Evolutionary conservation across 345 rosid species (phyloP).

Genomic region (Geranium rotundifolium): DNA sequence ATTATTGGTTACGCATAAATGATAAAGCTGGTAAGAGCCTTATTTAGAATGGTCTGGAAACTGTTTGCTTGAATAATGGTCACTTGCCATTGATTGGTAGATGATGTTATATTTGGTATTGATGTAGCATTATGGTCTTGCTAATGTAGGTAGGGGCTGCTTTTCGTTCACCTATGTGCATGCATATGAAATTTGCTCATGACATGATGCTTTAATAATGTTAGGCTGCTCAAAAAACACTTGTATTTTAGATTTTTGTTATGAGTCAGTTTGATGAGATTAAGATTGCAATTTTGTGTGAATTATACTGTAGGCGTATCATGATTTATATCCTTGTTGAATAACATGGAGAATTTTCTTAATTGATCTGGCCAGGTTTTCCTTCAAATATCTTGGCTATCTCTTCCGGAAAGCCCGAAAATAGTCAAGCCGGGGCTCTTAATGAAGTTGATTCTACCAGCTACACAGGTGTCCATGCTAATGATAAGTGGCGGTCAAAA

Average conservation of each 20-base stretch:
- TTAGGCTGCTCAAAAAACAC: too few relatives aligned
- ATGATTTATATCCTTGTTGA: neutral
- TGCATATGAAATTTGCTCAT: too few relatives aligned
- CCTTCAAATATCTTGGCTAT: neutral
- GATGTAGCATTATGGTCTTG: too few relatives aligned
- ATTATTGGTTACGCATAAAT: neutral
- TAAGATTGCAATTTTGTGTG: too few relatives aligned
- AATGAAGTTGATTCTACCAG: constrained; percentile 33
- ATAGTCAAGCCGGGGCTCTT: constrained; percentile 17
- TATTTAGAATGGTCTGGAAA: too few relatives aligned
- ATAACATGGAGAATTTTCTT: neutral
- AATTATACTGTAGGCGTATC: too few relatives aligned
- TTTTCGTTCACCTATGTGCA: too few relatives aligned
- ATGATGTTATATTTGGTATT: too few relatives aligned
- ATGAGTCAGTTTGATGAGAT: too few relatives aligned
- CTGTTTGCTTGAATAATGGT: neutral
- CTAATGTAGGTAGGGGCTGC: too few relatives aligned
- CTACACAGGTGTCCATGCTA: constrained; percentile 45
- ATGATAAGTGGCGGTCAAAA: constrained; percentile 87
- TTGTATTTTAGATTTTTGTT: too few relatives aligned
- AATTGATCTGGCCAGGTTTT: neutral
- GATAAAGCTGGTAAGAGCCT: neutral
- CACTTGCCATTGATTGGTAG: neutral
- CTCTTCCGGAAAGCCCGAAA: neutral
- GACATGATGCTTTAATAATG: too few relatives aligned